Conservation (phyloP, 108 stramenopile genomes). For the Epipyxis sp. region DNA sequence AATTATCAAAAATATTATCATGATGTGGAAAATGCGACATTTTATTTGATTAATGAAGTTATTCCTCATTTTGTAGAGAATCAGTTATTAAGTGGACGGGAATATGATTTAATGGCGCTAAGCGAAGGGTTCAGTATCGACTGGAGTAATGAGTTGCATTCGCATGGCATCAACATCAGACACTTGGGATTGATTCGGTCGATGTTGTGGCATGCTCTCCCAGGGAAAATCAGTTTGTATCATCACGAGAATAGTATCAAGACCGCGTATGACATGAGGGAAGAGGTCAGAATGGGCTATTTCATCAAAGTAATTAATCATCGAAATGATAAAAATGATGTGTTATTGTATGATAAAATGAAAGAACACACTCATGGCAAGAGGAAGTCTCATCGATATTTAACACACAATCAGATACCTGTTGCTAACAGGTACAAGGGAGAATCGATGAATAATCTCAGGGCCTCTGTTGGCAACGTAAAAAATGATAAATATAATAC, state of each 20-base stretch:
- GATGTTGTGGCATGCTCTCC: slow-evolving; percentile 55
- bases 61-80: background rate
- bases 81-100: background rate
- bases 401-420: too few species aligned
- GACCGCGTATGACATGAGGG: slow-evolving; percentile 41
- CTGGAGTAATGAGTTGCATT: slow-evolving; percentile 51
- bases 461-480: too few species aligned
- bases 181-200: slow-evolving; percentile 56
- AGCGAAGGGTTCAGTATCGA: background rate
- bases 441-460: too few species aligned
- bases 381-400: too few species aligned
- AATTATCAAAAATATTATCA: background rate
- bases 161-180: slow-evolving; percentile 53
- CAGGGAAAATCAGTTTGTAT: slow-evolving; percentile 45
- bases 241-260: slow-evolving; percentile 33
- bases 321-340: too few species aligned
- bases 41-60: background rate
- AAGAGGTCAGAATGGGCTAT: slow-evolving; percentile 48
- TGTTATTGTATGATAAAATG: too few species aligned
- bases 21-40: background rate
- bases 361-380: too few species aligned
- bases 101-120: background rate
- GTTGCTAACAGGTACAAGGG: too few species aligned
- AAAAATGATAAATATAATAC: too few species aligned
- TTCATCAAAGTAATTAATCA: slow-evolving; percentile 46